Percentiles rank a stretch among this genome's conserved stretches.
Conservation (phyloP, 2,329 filamentous ascomycete species). For the Ustulina deusta region DNA sequence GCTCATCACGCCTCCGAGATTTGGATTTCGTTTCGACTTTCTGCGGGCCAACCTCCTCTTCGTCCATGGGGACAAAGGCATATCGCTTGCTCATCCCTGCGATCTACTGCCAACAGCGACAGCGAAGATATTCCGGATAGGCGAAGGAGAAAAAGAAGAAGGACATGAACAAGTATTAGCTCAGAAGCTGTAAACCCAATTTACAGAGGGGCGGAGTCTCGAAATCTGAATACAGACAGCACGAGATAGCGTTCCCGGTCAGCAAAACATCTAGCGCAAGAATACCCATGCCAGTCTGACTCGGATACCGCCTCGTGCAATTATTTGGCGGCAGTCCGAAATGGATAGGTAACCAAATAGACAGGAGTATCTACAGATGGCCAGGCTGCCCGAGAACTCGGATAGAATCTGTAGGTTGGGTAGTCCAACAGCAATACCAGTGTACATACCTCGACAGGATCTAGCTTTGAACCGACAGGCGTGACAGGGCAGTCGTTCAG, state of each 20-base stretch:
- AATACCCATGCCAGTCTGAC: conserved; percentile 4
- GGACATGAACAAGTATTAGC: neutral
- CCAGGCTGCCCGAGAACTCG: neutral
- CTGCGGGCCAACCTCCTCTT: conserved; percentile 68
- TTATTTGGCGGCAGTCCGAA: neutral
- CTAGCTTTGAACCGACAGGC: neutral
- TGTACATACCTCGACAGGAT: neutral
- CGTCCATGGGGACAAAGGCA: conserved; percentile 75
- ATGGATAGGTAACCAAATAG: neutral
- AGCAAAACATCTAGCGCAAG: neutral
- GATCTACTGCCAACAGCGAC: neutral
- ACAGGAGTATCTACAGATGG: neutral
- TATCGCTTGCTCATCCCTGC: conserved; percentile 69
- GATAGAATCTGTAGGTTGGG: neutral
- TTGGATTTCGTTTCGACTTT: conserved; percentile 61
- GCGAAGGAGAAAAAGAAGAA: neutral
- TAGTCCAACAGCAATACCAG: too few relatives aligned
- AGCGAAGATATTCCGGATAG: neutral
- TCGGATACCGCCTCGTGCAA: neutral
- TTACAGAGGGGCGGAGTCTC: neutral
- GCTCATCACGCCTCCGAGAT: conserved; percentile 49
- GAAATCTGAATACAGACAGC: neutral
- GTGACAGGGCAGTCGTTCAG: neutral
- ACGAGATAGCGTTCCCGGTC: neutral
- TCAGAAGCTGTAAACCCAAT: neutral